Percentiles rank a stretch among this genome's conserved stretches.
Evolutionary conservation across 1,284 basidiomycete genomes (phyloP).

Genomic region (Tetrapyrgos nigripes): DNA sequence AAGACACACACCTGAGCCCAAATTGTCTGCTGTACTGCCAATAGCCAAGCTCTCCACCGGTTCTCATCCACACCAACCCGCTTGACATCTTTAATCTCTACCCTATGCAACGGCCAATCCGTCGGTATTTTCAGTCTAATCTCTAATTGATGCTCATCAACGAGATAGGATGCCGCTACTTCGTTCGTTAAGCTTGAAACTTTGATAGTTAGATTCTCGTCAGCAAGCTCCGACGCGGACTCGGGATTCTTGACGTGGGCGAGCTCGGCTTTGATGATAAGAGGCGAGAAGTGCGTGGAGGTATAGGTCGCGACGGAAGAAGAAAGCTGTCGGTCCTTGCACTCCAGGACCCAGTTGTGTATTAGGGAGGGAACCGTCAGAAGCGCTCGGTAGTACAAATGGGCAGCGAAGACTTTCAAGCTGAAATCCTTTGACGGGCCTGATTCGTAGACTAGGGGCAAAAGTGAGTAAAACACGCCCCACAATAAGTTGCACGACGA

Average conservation of each 20-base stretch:
- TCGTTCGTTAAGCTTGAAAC: conserved; percentile 75
- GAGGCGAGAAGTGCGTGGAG: conserved; percentile 88
- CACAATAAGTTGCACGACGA: not conserved
- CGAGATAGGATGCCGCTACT: conserved; percentile 81
- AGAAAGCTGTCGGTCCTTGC: conserved; percentile 90
- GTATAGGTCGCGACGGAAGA: conserved; percentile 82
- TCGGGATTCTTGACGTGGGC: conserved; percentile 75
- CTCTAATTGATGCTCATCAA: conserved; percentile 96
- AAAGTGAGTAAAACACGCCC: not conserved
- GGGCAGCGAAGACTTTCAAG: conserved; percentile 80
- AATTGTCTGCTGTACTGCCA: conserved; percentile 92
- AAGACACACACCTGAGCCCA: conserved; percentile 74
- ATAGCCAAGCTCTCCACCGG: conserved; percentile 93
- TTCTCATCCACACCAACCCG: conserved; percentile 91
- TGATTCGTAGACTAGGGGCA: conserved; percentile 64
- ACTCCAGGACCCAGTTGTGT: conserved; percentile 85
- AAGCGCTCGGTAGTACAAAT: conserved; percentile 89
- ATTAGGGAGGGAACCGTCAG: conserved; percentile 85
- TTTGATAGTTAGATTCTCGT: conserved; percentile 86
- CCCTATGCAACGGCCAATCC: conserved; percentile 91
- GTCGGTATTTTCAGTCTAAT: conserved; percentile 86
- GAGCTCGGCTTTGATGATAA: conserved; percentile 87
- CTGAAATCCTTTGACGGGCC: conserved; percentile 53
- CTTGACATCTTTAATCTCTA: conserved; percentile 89
- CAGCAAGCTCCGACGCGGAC: conserved; percentile 69